These are phyloP conservation scores for Phytophthora macrochlamydospora DNA, from an alignment of 352 stramenopile genomes.

Conservation along the genomic window DNA sequence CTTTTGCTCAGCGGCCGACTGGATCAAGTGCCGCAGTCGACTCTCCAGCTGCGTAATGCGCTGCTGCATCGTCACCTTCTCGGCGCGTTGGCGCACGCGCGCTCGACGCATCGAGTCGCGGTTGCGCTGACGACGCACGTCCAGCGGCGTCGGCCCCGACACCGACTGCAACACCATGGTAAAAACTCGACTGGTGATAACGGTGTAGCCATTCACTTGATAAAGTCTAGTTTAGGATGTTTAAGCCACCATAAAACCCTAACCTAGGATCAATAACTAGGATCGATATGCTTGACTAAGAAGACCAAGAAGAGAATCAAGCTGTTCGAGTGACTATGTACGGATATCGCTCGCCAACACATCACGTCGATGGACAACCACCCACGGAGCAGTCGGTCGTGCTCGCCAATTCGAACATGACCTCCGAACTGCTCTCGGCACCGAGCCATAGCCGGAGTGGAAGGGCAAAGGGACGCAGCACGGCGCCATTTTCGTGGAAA, in stretches of 20 bases:
- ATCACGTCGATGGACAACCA: background rate
- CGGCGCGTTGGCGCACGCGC: conserved; percentile 30
- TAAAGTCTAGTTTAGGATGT: no score
- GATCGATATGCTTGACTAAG: no score
- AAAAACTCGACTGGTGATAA: no score
- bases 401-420: background rate
- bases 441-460: background rate
- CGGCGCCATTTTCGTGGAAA: background rate
- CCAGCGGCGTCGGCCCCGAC: conserved; percentile 14
- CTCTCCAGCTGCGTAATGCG: conserved; percentile 38
- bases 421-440: background rate
- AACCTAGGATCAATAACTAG: no score
- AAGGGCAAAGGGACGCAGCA: background rate
- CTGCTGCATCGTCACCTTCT: conserved; percentile 29
- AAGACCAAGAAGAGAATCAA: background rate
- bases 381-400: background rate
- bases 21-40: conserved; percentile 26
- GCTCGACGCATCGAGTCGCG: conserved; percentile 53
- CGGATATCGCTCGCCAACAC: background rate
- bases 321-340: background rate
- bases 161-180: no score
- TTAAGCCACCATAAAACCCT: no score
- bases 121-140: conserved; percentile 42
- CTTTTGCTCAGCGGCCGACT: background rate
- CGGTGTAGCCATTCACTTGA: no score